A percentile compares a stretch with the other conserved stretches of the same genome.
phyloP scores from a whole-genome alignment of 1,284 basidiomycete genomes.

The Sporisorium sorghi region DNA sequence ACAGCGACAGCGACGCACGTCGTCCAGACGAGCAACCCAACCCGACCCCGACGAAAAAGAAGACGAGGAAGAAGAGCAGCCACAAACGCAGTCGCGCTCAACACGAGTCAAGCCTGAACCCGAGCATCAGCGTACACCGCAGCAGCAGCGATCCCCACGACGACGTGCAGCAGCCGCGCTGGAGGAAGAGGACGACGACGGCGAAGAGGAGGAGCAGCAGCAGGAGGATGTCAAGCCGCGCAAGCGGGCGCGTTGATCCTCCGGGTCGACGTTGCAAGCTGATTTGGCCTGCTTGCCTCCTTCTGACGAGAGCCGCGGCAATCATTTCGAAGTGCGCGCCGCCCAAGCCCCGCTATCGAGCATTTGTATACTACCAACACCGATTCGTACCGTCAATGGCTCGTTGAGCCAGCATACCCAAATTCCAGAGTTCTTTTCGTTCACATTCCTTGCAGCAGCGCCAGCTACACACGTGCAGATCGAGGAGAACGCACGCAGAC shows the following conservation, averaged over 20 bases:
- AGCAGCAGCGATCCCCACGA: not conserved
- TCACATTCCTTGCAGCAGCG: not conserved
- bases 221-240: slow-evolving; percentile 24
- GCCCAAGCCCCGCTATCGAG: not conserved
- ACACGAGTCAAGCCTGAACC: slow-evolving; percentile 29
- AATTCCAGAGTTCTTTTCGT: not conserved
- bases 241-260: slow-evolving; percentile 20
- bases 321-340: not conserved
- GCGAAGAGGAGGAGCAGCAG: slow-evolving; percentile 23
- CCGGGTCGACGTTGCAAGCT: no score
- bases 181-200: slow-evolving; percentile 4
- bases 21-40: not conserved
- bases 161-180: not conserved
- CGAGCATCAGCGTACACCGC: not conserved
- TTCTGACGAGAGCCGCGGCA: not conserved
- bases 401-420: not conserved
- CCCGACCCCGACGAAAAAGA: slow-evolving; percentile 11
- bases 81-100: not conserved
- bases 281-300: no score
- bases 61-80: slow-evolving; percentile 6
- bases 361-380: not conserved
- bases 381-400: not conserved
- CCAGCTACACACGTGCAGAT: not conserved
- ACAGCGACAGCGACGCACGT: not conserved
- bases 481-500: not conserved